Evolutionary conservation across 768 basidiomycete species (phyloP), one percentile per base, ranked within the genome.

Genomic region (Boletus insuetus): DNA sequence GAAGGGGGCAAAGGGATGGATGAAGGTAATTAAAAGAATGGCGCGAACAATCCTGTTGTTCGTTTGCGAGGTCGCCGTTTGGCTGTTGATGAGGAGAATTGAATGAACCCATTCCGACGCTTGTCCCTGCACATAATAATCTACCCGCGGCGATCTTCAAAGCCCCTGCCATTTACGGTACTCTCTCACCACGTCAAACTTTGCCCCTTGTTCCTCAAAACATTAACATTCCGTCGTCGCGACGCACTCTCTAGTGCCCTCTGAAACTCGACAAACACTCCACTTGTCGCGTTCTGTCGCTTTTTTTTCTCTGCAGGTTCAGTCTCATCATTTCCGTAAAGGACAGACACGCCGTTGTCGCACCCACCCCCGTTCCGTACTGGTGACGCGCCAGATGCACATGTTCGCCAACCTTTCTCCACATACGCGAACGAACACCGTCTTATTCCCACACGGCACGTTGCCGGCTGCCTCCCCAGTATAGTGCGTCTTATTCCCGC

Each of bases 91-190:
- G 51, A 24, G 34, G 57, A 58, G 39, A 47, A 46, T 45, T n/a
- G n/a, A 37, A 55, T 32, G 50, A 35, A 24, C 2, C 31, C 32
- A 45, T 55, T 54, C 39, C 53, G 53, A 54, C 39, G n/a, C n/a
- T n/a, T n/a, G n/a, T n/a, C n/a, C n/a, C n/a, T n/a, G 32, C 32
- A 14, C 35, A 32, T 42, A 50, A 35, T 2, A 22, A 54, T 62
- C 60, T 58, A 46, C 37, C 39, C 32, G 31, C 43, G 58, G 55
- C 55, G 62, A 63, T 63, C 62, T 63, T 61, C 62, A 41, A 52
- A 64, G 49, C 26, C 26, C 31, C 39, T 62, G 11, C 40, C 61
- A 10, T 59, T 50, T 63, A 32, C 42, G 61, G 61, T 50, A 1
- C 12, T 51, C 22, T 13, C 6, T 39, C 6, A 17, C 4, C 19